phyloP scores from a whole-genome alignment of 371 early-diverging fungal genomes.

The Capillidium heterosporum region DNA sequence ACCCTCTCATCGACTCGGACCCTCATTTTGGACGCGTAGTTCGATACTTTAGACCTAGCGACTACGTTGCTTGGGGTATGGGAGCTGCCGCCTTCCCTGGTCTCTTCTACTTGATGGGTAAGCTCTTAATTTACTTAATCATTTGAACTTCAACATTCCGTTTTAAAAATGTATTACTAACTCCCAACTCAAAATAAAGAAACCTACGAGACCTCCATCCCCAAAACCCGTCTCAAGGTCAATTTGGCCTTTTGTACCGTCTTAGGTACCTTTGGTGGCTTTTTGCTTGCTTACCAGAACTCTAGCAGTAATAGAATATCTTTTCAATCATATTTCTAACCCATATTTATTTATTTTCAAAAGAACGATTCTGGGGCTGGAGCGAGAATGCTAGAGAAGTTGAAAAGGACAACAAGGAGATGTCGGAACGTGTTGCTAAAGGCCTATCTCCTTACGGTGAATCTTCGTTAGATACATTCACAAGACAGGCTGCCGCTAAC shows the following conservation, averaged over 20 bases:
- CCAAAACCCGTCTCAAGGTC: not conserved
- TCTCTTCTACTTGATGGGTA: constrained; percentile 53
- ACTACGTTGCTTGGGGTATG: constrained; percentile 53
- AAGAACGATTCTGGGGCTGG: constrained; percentile 90
- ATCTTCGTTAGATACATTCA: constrained; percentile 31
- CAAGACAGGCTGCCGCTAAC: constrained; percentile 43
- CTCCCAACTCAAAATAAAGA: not conserved
- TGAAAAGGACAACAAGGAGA: constrained; percentile 43
- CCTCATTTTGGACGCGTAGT: constrained; percentile 71
- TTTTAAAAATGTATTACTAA: not conserved
- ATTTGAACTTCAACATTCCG: not conserved
- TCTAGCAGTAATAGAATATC: constrained; percentile 34
- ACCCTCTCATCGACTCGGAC: constrained; percentile 50
- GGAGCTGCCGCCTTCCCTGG: constrained; percentile 56
- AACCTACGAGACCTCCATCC: not conserved
- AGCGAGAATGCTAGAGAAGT: constrained; percentile 72
- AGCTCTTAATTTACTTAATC: constrained; percentile 6
- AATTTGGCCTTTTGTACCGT: constrained; percentile 14
- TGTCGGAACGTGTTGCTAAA: constrained; percentile 33
- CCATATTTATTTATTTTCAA: constrained; percentile 5
- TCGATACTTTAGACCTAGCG: constrained; percentile 70
- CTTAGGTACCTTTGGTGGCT: constrained; percentile 42
- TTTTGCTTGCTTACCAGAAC: constrained; percentile 44
- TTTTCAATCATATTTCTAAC: not conserved
- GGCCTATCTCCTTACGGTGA: constrained; percentile 57